Conservation (phyloP, 1,139 yeast genomes). For the Maudiozyma humilis region DNA sequence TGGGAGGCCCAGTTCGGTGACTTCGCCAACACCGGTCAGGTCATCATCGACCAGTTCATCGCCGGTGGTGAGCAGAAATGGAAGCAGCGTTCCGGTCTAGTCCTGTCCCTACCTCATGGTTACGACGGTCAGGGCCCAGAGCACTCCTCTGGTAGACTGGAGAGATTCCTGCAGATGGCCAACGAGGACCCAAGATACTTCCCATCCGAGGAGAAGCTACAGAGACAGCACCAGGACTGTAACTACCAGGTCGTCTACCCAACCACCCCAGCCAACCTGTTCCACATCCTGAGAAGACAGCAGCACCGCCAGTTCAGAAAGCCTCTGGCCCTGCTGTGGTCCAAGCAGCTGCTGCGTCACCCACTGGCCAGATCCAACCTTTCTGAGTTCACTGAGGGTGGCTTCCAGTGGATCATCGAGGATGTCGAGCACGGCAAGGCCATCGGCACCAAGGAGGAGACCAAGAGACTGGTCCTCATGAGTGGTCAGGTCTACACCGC, state of each 20-base stretch:
- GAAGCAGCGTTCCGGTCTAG: constrained; percentile 97
- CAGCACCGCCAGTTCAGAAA: constrained; percentile 99
- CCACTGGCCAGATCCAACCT: constrained; percentile 89
- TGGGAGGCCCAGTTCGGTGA: constrained; percentile 99
- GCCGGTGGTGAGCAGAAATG: constrained; percentile 97
- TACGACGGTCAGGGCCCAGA: constrained; percentile 99
- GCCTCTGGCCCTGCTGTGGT: constrained; percentile 82
- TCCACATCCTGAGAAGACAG: constrained; percentile 97
- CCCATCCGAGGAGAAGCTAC: constrained; percentile 83
- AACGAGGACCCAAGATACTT: constrained; percentile 92
- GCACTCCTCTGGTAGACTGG: constrained; percentile 96
- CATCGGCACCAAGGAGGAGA: constrained; percentile 71
- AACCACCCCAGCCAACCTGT: constrained; percentile 92
- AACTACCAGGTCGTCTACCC: constrained; percentile 98
- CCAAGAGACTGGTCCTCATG: constrained; percentile 77
- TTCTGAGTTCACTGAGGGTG: constrained; percentile 81
- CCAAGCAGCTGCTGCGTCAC: constrained; percentile 91
- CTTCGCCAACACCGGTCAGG: constrained; percentile 98
- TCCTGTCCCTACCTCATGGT: constrained; percentile 95
- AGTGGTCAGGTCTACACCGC: constrained; percentile 95
- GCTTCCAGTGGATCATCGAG: constrained; percentile 93
- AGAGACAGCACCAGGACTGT: constrained; percentile 97
- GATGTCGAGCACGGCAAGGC: constrained; percentile 75
- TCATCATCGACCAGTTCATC: constrained; percentile 90
- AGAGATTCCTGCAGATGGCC: constrained; percentile 91